A percentile compares a stretch with the other conserved stretches of the same genome.
phyloP scores from a whole-genome alignment of 2,329 filamentous ascomycete species.

The Ophiosphaerella narmari region DNA sequence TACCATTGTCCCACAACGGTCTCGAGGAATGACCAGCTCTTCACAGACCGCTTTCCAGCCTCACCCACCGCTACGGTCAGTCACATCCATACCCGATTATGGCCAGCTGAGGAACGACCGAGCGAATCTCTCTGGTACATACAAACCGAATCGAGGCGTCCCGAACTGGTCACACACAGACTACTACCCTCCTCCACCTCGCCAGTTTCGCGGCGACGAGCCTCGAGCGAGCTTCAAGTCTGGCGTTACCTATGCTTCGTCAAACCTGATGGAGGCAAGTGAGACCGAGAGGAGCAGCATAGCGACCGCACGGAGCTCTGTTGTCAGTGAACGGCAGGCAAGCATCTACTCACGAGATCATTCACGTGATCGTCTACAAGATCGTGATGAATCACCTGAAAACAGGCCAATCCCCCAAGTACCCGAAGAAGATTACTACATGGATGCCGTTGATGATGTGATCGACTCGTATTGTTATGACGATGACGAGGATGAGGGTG shows the following conservation, averaged over 20 bases:
- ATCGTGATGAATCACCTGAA: conserved; percentile 39
- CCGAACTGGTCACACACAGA: conserved; percentile 44
- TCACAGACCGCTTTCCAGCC: conserved; percentile 32
- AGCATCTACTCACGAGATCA: conserved; percentile 52
- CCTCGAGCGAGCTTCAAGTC: conserved; percentile 64
- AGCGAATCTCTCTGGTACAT: conserved; percentile 40
- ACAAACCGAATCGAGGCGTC: conserved; percentile 43
- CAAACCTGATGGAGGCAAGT: conserved; percentile 60
- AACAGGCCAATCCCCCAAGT: conserved; percentile 28
- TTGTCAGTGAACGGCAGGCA: conserved; percentile 57
- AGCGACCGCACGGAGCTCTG: conserved; percentile 76
- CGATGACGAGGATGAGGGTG: conserved; percentile 35
- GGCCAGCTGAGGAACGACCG: conserved; percentile 31
- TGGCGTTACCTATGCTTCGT: conserved; percentile 61
- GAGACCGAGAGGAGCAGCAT: conserved; percentile 85
- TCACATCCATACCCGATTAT: conserved; percentile 47
- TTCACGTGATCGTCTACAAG: conserved; percentile 28
- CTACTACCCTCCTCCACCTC: conserved; percentile 31
- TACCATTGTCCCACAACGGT: conserved; percentile 19
- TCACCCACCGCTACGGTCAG: conserved; percentile 35
- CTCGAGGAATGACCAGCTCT: conserved; percentile 41
- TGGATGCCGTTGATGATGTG: conserved; percentile 63
- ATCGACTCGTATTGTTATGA: conserved; percentile 66
- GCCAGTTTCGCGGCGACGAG: conserved; percentile 45
- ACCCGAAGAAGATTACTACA: conserved; percentile 44